Evolutionary conservation across 805 yeast species (phyloP).

Genomic region (Starmerella riodocensis): DNA sequence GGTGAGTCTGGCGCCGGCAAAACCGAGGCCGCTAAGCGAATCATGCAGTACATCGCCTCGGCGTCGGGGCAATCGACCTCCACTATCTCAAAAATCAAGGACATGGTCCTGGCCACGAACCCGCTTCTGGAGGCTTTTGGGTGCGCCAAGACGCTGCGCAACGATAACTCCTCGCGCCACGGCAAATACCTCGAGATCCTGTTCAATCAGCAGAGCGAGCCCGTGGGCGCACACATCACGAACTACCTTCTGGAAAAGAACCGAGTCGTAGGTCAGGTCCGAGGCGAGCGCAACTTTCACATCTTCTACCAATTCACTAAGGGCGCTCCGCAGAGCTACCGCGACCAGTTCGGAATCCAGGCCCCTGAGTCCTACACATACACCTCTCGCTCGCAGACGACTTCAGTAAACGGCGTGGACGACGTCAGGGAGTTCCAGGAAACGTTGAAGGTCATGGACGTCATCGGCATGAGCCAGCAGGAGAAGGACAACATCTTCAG

Average conservation of each 20-base stretch:
- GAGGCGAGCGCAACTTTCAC: conserved; percentile 89
- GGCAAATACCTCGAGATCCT: conserved; percentile 87
- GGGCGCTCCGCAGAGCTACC: conserved; percentile 71
- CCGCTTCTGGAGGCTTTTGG: conserved; percentile 85
- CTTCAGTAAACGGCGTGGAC: conserved; percentile 73
- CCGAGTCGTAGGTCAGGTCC: conserved; percentile 90
- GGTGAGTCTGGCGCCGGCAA: conserved; percentile 98
- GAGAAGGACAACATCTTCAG: conserved; percentile 90
- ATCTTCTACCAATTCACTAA: conserved; percentile 93
- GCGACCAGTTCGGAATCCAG: conserved; percentile 79
- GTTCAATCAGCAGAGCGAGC: conserved; percentile 71
- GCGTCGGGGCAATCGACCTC: conserved; percentile 60
- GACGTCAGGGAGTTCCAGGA: conserved; percentile 68
- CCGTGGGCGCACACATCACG: conserved; percentile 90
- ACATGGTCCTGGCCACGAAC: conserved; percentile 95
- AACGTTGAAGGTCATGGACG: conserved; percentile 72
- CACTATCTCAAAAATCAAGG: conserved; percentile 75
- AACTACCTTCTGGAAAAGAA: conserved; percentile 89
- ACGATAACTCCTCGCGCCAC: conserved; percentile 81
- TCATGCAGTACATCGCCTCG: conserved; percentile 88
- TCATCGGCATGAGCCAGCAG: conserved; percentile 65
- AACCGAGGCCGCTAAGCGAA: conserved; percentile 94
- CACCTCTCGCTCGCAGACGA: conserved; percentile 77
- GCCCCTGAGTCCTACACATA: conserved; percentile 85
- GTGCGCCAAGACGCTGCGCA: conserved; percentile 82